Conservation (phyloP, 73 alveolate species). For the Symbiodinium pilosum region DNA sequence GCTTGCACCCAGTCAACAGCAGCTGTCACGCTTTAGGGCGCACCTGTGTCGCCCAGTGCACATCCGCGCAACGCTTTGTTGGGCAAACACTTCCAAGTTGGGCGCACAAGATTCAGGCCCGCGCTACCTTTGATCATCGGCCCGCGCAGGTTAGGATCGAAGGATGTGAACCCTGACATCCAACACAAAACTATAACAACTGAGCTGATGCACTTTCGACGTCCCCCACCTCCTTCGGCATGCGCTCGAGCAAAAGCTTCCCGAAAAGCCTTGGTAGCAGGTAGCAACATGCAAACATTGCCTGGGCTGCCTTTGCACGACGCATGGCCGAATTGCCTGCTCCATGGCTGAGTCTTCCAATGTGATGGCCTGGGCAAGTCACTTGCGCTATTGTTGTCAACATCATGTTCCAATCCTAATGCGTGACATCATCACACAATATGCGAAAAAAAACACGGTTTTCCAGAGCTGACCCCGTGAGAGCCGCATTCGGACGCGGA, state of each 20-base stretch:
- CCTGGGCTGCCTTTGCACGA: neutral
- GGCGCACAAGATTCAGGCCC: neutral
- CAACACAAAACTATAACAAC: neutral
- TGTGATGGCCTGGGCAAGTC: slow-evolving; percentile 10
- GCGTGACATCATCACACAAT: no score
- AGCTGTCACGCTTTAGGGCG: no score
- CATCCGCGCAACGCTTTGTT: neutral
- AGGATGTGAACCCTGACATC: slow-evolving; percentile 41
- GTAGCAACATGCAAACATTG: neutral
- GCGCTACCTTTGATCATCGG: slow-evolving; percentile 55
- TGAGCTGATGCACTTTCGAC: neutral
- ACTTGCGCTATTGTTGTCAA: no score
- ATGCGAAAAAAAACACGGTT: no score
- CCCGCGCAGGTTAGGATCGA: slow-evolving; percentile 79
- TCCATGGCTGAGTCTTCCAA: neutral
- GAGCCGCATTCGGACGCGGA: no score
- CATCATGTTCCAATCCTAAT: no score
- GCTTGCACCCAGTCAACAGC: no score
- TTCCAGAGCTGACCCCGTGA: no score
- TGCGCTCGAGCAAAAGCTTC: slow-evolving; percentile 23
- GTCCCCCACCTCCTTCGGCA: neutral
- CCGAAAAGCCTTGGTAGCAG: slow-evolving; percentile 17
- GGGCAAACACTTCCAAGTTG: no score
- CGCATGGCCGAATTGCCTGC: neutral
- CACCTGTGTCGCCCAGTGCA: no score